Percentiles rank a stretch among this genome's conserved stretches.
Conservation (phyloP, 2,329 filamentous ascomycete species). For the Ascochyta pisi region DNA sequence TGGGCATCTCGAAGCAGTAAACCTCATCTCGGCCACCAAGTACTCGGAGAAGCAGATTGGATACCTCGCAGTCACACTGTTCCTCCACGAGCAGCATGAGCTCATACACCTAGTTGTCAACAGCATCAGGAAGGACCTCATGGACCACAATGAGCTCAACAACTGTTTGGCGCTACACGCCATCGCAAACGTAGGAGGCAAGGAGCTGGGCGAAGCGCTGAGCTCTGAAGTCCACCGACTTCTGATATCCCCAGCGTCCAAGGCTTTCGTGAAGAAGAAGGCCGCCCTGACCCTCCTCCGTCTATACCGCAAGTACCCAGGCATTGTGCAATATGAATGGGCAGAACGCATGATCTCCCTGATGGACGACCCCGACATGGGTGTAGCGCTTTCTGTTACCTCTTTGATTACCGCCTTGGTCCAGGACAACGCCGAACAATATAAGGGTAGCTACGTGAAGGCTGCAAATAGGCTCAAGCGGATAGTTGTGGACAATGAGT, state of each 20-base stretch:
- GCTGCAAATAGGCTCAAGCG: slow-evolving; percentile 88
- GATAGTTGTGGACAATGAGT: slow-evolving; percentile 89
- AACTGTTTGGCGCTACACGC: slow-evolving; percentile 97
- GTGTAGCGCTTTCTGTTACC: slow-evolving; percentile 92
- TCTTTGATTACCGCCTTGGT: slow-evolving; percentile 93
- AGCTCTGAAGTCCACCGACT: slow-evolving; percentile 91
- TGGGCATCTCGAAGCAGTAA: slow-evolving; percentile 96
- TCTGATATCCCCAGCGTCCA: slow-evolving; percentile 93
- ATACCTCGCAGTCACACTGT: slow-evolving; percentile 95
- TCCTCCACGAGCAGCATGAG: slow-evolving; percentile 96
- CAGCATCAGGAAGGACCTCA: slow-evolving; percentile 93
- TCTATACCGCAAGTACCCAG: slow-evolving; percentile 91
- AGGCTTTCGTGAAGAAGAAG: slow-evolving; percentile 99
- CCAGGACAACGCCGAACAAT: slow-evolving; percentile 92
- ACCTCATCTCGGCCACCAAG: slow-evolving; percentile 93
- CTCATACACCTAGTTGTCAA: slow-evolving; percentile 95
- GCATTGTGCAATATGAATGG: slow-evolving; percentile 96
- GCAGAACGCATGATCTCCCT: slow-evolving; percentile 97
- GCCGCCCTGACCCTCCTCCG: slow-evolving; percentile 91
- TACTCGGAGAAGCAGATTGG: slow-evolving; percentile 99
- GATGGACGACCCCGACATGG: slow-evolving; percentile 95
- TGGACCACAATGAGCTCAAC: slow-evolving; percentile 95
- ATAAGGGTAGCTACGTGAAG: slow-evolving; percentile 93
- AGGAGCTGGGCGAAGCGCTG: slow-evolving; percentile 95
- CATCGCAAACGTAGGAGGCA: slow-evolving; percentile 94